Evolutionary conservation across 345 rosid species (phyloP), one percentile per base, ranked within the genome.

Genomic region (Bretschneidera sinensis): DNA sequence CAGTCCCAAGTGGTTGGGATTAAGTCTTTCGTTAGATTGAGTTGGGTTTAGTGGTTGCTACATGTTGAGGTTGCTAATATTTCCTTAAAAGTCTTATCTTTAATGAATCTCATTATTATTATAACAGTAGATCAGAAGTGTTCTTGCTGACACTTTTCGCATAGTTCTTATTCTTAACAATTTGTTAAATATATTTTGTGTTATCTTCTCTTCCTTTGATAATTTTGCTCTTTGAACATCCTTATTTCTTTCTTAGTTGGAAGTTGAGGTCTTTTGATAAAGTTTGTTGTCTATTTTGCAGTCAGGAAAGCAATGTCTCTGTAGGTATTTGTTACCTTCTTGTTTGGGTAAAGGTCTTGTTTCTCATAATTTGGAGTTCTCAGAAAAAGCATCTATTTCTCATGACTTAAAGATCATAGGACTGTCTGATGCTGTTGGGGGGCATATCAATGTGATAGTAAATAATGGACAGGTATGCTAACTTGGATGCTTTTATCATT

Each of bases 241-340:
- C 18, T 24, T 23, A 20, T 59, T 52, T 52, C 20, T 21, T 66
- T 43, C 54, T 45, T 34, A 5, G 3, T 52, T 22, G 9, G 5
- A 23, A 52, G 3, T 1, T 9, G 17, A 24, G 24, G 34, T 25
- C 16, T 39, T 39, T 13, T 11, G 20, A 13, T 0, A 5, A 17
- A 57, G 16, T 35, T 20, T 7, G 11, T 31, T 19, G 14, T 56
- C 31, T 17, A 21, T 51, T 14, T 22, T 80, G 85, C 88, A 94
- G 99, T 79, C 96, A 62, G 99, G 99, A 63, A 82, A 85, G 70
- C 91, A 84, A 67, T 94, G 96, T 75, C 81, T 90, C 64, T 89
- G 99, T 72, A 84, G 78, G 67, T 94, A 81, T 84, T 69, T 75
- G 64, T 50, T 94, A 33, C 96, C 97, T 62, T 74, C 83, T 67